These are phyloP conservation scores for Candida bentonensis DNA, from an alignment of 805 yeast species.

Conservation along the genomic window DNA sequence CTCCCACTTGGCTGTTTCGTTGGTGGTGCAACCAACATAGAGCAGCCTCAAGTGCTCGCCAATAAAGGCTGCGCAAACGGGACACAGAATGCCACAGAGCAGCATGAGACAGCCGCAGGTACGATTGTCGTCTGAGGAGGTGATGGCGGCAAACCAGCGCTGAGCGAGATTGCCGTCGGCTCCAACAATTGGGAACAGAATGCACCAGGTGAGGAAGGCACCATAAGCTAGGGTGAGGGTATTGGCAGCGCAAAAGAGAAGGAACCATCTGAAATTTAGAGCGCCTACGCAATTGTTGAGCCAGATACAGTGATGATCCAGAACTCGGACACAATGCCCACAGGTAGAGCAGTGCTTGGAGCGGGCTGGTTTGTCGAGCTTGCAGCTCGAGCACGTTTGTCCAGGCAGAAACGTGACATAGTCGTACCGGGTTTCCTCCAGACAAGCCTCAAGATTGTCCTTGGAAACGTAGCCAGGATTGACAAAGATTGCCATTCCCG, in stretches of 20 bases:
- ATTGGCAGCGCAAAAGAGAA: conserved; percentile 40
- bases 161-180: conserved; percentile 6
- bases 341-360: conserved; percentile 48
- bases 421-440: conserved; percentile 28
- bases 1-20: conserved; percentile 62
- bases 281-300: conserved; percentile 47
- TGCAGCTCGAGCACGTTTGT: conserved; percentile 35
- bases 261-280: conserved; percentile 48
- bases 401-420: conserved; percentile 37
- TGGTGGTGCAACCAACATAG: conserved; percentile 59
- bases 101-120: conserved; percentile 28
- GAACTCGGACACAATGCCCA: conserved; percentile 30
- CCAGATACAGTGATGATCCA: conserved; percentile 55
- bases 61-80: conserved; percentile 32
- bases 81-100: conserved; percentile 29
- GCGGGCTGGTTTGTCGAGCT: conserved; percentile 37
- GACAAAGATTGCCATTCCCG: conserved; percentile 19
- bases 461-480: conserved; percentile 25
- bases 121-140: conserved; percentile 10
- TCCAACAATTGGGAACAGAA: conserved; percentile 7
- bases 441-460: conserved; percentile 14
- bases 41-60: conserved; percentile 35
- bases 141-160: not conserved
- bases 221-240: conserved; percentile 32
- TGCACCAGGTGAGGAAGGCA: conserved; percentile 17